Evolutionary conservation across 1,284 basidiomycete species (phyloP), one percentile per base, ranked within the genome.

Genomic region (Apiotrichum akiyoshidainum): DNA sequence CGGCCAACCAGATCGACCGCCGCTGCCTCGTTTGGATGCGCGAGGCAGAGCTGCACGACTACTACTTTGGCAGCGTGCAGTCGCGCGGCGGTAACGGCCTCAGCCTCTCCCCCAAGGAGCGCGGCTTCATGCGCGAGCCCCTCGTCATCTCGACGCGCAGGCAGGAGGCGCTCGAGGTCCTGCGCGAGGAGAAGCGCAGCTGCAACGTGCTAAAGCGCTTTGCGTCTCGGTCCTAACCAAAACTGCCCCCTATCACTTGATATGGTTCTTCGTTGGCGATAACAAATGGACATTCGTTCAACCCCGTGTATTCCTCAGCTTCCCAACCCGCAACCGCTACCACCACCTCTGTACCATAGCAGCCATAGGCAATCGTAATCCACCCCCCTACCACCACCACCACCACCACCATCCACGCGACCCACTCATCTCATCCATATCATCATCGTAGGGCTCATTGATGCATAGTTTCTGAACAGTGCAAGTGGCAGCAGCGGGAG

Each of bases 1-100:
- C 54, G 12, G 17, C 34, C 2, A 26, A 56, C 22, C 26, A 3
- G 26, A 62, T 62, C 42, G 61, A 63, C 57, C 54, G 57, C 42
- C 52, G 42, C 17, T 63, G 61, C 33, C 54, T 63, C 22, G 35
- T 49, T 51, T 63, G 57, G 57, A 59, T 63, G 54, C 61, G 61
- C 44, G 55, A 63, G 39, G 55, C 61, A 22, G 61, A 63, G 52
- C 54, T 46, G 45, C 54, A 56, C 44, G 52, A 50, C 22, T 52
- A 57, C 49, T 42, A 52, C 48, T 59, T 63, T 47, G 61, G 61
- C 41, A 48, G 42, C 14, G 61, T 63, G 11, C 52, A 55, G 12
- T 19, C 16, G 1, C 56, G 56, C 37, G 50, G 40, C 33, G 41
- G 37, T 3, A 37, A 37, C 37, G 37, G 45, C 13, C 35, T 49